phyloP scores from a whole-genome alignment of 345 rosid species.

The Brassica carinata region DNA sequence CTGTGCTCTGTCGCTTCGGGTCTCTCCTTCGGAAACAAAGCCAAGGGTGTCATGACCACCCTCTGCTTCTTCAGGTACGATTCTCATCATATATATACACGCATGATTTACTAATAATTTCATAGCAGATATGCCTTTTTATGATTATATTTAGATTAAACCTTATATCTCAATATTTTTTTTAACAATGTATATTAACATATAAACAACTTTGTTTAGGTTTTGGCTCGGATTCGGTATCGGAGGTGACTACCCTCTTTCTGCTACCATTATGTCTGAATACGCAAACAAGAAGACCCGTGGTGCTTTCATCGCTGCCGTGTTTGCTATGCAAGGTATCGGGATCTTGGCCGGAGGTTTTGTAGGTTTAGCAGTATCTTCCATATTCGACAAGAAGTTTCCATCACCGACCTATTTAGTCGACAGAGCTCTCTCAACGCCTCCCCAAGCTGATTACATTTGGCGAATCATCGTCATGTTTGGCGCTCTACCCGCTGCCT shows the following conservation, averaged over 20 bases:
- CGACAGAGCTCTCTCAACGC: conserved; percentile 50
- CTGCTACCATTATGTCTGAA: conserved; percentile 86
- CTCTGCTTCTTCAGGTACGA: conserved; percentile 48
- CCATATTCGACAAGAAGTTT: conserved; percentile 41
- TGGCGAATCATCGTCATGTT: conserved; percentile 72
- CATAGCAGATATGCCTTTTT: background rate
- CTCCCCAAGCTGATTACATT: conserved; percentile 61
- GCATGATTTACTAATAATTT: background rate
- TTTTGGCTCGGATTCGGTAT: conserved; percentile 87
- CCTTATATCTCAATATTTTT: background rate
- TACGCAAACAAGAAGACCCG: conserved; percentile 81
- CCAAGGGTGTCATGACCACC: conserved; percentile 42
- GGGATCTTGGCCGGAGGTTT: conserved; percentile 74
- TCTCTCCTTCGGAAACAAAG: conserved; percentile 36
- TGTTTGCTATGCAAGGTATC: conserved; percentile 85
- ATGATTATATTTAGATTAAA: background rate
- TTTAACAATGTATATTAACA: conserved; percentile 21
- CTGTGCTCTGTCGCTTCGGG: conserved; percentile 40
- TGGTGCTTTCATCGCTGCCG: conserved; percentile 81
- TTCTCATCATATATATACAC: background rate
- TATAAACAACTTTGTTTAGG: conserved; percentile 16
- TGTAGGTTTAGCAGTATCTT: conserved; percentile 48
- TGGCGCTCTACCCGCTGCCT: conserved; percentile 68
- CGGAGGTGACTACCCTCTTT: conserved; percentile 85
- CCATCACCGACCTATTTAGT: conserved; percentile 46